These are phyloP conservation scores for Eucalyptus pauciflora DNA, from an alignment of 345 rosid genomes.

Conservation along the genomic window DNA sequence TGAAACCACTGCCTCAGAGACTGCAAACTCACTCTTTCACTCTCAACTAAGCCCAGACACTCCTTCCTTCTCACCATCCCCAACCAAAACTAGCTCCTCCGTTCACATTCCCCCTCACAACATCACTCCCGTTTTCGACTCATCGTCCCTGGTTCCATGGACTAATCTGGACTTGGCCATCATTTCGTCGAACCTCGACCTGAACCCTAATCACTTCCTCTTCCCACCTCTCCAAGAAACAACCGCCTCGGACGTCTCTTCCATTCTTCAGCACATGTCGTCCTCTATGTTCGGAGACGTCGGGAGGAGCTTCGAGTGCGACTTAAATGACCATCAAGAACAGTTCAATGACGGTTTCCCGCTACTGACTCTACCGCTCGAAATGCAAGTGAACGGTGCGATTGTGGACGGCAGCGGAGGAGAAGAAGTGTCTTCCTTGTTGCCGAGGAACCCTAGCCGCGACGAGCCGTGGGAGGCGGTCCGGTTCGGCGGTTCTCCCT, in stretches of 20 bases:
- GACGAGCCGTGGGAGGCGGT: neutral
- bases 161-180: neutral
- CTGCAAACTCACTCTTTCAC: slow-evolving; percentile 1
- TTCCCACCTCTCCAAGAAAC: neutral
- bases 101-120: neutral
- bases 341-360: neutral
- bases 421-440: neutral
- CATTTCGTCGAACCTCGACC: neutral
- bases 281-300: slow-evolving; percentile 36
- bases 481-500: neutral
- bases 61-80: neutral
- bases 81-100: neutral
- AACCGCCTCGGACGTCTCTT: neutral
- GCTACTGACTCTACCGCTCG: neutral
- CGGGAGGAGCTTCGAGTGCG: neutral
- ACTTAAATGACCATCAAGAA: neutral
- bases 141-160: neutral
- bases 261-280: slow-evolving; percentile 42
- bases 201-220: neutral
- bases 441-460: neutral
- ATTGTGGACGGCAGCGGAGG: neutral
- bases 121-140: neutral
- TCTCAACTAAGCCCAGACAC: slow-evolving; percentile 3
- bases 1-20: slow-evolving; percentile 1
- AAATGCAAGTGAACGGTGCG: neutral